Evolutionary conservation across 176 grass and related monocot species (phyloP), one percentile per base, ranked within the genome.

Genomic region (Avena eriantha): DNA sequence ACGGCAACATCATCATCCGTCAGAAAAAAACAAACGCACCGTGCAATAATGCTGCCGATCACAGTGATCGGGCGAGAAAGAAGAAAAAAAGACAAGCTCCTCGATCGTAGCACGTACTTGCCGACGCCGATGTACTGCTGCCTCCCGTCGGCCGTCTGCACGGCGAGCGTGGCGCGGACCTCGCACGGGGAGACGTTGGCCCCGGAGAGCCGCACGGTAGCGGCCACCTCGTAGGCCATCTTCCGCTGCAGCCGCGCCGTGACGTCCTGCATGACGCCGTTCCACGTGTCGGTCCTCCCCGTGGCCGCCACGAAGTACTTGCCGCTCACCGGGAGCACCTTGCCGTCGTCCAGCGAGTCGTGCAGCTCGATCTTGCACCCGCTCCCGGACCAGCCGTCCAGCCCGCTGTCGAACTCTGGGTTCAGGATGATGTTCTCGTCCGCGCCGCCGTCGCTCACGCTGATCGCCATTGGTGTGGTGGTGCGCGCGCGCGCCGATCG

Each of bases 351-450:
- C 85, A 96, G 84, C 8, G 94, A 91, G 82, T 94, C 92, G 50
- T 93, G 92, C 31, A 96, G 67, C 67, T 78, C 66, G 76, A 96
- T 92, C 77, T 91, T 96, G 94, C 97, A 98, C 72, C 97, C 94
- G 80, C 77, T 94, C 3, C 92, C 97, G 0, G 92, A 0, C 97
- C 97, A 99, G 49, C 84, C 87, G 77, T 89, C 90, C 21, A 94
- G 79, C 49, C 97, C 97, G 84, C 91, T 54, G 51, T 99, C 93
- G 70, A 99, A 99, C 76, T 91, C 79, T 7, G 97, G 97, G 87
- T 96, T 99, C 14, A 94, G 76, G 81, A 99, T 96, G 82, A 96
- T 94, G 90, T 94, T 96, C 51, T 92, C 79, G 47, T 93, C 90
- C 0, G 68, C 84, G 15, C 58, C 75, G 65, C 90, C 80, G 69